Evolutionary conservation across 352 stramenopile genomes (phyloP).

Genomic region (Globisporangium acanthophoron): DNA sequence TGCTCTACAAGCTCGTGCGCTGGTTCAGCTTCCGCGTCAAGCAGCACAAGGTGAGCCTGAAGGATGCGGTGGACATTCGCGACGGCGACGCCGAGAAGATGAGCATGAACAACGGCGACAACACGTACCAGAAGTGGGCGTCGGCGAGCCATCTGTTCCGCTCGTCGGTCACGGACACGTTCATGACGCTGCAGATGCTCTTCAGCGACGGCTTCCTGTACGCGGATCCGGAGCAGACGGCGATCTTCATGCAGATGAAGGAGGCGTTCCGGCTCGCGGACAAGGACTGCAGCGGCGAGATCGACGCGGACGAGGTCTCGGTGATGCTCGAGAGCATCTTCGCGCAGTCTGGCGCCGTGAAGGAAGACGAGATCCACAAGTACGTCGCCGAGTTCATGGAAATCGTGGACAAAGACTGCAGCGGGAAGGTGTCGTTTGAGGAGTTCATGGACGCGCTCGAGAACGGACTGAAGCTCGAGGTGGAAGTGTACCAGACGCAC

Average conservation of each 20-base stretch:
- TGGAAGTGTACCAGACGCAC: slow-evolving; percentile 61
- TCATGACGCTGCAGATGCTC: slow-evolving; percentile 64
- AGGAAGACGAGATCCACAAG: slow-evolving; percentile 59
- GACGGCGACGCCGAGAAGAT: slow-evolving; percentile 20
- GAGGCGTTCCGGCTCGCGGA: slow-evolving; percentile 75
- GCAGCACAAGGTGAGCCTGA: slow-evolving; percentile 34
- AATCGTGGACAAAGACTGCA: slow-evolving; percentile 57
- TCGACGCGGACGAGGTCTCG: slow-evolving; percentile 70
- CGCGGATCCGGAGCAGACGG: slow-evolving; percentile 71
- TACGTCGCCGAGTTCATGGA: slow-evolving; percentile 77
- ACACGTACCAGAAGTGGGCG: slow-evolving; percentile 43
- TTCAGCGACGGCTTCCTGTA: slow-evolving; percentile 76
- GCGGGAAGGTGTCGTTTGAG: slow-evolving; percentile 72
- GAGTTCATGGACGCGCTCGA: slow-evolving; percentile 78
- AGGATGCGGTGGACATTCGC: slow-evolving; percentile 46
- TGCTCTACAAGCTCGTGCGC: slow-evolving; percentile 74
- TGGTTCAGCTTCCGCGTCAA: slow-evolving; percentile 72
- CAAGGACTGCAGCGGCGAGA: slow-evolving; percentile 76
- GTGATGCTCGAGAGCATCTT: slow-evolving; percentile 80
- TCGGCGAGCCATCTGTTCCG: slow-evolving; percentile 44
- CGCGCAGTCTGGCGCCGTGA: slow-evolving; percentile 62
- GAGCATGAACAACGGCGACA: slow-evolving; percentile 9
- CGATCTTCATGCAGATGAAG: slow-evolving; percentile 87
- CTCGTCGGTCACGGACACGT: slow-evolving; percentile 51
- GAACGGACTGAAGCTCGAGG: slow-evolving; percentile 69